Base-by-base conservation (phyloP, 805 yeast genomes). In the Wilhelminamyces savonicus region DNA sequence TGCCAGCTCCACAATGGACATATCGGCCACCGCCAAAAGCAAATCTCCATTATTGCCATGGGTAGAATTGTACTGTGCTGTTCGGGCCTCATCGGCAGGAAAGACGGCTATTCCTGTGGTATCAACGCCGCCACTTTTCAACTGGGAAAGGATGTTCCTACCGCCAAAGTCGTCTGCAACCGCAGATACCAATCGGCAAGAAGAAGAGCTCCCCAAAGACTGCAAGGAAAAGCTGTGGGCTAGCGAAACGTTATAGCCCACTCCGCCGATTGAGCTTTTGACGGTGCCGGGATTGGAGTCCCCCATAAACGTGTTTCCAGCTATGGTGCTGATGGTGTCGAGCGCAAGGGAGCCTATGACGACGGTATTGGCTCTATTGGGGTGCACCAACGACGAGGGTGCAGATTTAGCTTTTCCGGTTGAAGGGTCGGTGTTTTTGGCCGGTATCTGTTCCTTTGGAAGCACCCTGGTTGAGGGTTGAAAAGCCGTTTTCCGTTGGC, bases 1-100 rank as follows among this genome's bases (percentile, higher is more conserved):
- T 16, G 62, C 55, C 12, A 39, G 34, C 39, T 82, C 82, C 14
- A 78, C 59, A 7, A 80, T 72, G n/a, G 63, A 62, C 95, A 87
- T 86, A 46, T 84, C 95, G 4, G 94, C 90, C 46, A 85, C 74
- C 0, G 95, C 94, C 12, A 83, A 61, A 3, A 82, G 49, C 27
- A 87, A 60, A 3, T 69, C 78, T 1, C 95, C 95, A 5, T 55
- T 47, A 0, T 43, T 39, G 32, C 71, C 73, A 43, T 85, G 88
- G 34, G 76, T 66, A 1, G 94, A 79, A 5, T 74, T 68, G 45
- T 87, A 87, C 43, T 82, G 83, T 0, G 92, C 85, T 0, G 94
- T 80, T 10, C 44, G 39, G 2, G 14, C 17, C 12, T 39, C 32
- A 4, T 21, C 17, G 5, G 33, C 36, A 7, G 37, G 28, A 8